Evolutionary conservation across 2,329 filamentous ascomycete species (phyloP), one percentile per base, ranked within the genome.

Genomic region (Chrysosporium queenslandicum): DNA sequence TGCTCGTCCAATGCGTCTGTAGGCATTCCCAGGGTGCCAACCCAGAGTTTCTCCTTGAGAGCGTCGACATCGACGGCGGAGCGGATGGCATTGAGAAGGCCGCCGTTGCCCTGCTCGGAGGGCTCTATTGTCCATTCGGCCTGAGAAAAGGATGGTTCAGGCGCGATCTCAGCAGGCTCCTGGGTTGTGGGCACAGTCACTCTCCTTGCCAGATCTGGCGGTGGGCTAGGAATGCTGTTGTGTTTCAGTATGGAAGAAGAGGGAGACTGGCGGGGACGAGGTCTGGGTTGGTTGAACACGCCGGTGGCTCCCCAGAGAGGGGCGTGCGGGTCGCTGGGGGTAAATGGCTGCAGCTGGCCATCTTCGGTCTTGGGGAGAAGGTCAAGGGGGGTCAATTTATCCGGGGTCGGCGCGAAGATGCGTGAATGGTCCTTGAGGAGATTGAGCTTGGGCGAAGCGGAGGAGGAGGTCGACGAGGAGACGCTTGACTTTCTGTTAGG

Each of bases 1-100:
- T 83, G 77, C 0, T 82, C 80, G 39, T 83, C 81, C 21, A 97
- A 75, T 6, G 83, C 85, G 68, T 97, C 91, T 0, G 88, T 96
- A 0, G 91, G 90, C 81, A 96, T 96, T 18, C 91, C 92, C 40
- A 97, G 71, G 0, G 90, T 94, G 50, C 91, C 91, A 3, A 97
- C 85, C 83, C 87, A 94, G n/a, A 83, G 85, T 63, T 87, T 85
- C 52, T 94, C 86, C 18, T 78, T 76, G 8, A 88, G 71, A 56
- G 79, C 77, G 18, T 82, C 84, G 51, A 83, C 80, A 43, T 87
- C 79, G 14, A 80, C 76, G 1, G 87, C 85, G 14, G 88, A 87
- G 56, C 87, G 82, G 30, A 92, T 82, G 3, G 91, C 91, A 65
- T 95, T 96, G 61, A 86, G 83, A 46, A 97, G 77, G 18, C 91